Base-by-base conservation (phyloP, 257 asterid species). In the Paraleonurus japonicus region DNA sequence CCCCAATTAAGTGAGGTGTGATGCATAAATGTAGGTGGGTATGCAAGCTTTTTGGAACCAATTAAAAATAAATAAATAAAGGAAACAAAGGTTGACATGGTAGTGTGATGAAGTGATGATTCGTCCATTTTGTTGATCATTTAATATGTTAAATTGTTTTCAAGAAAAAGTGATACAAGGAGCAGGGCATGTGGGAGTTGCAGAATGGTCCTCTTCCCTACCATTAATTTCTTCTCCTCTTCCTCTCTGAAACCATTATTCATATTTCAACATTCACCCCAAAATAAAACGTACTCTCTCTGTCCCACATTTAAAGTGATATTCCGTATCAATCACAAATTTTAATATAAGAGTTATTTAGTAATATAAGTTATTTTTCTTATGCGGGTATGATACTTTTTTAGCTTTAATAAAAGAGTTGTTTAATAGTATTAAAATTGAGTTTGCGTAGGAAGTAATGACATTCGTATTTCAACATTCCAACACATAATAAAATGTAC, bases 161-260 rank as follows among this genome's bases (percentile, higher is more conserved):
- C 0, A 28, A 16, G 1, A 17, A 19, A 59, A 20, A 37, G 13
- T 43, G 30, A 62, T 7, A 33, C 47, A 35, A 64, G 69, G 45
- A 35, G 78, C 85, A 81, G 13, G 67, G 70, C 90, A 85, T 81
- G 86, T 81, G 88, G 69, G 57, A 65, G 68, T 54, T 78, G 82
- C 84, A 85, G 80, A 39, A 32, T 69, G 86, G 69, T 69, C 80
- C 43, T 62, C 51, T 71, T 33, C 61, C 69, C 77, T 41, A 62
- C 70, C 71, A 28, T 62, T 41, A 41, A 41, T 11, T 71, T 39
- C 17, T 47, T 35, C 16, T 11, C 26, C 7, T 12, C 28, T 11
- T 12, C 50, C 12, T 7, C 7, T 8, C 43, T 35, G 43, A 41
- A 2, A 11, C 16, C 12, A 12, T 41, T n/a, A 41, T 41, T 41